phyloP scores from a whole-genome alignment of 1,139 yeast species.

The Pichia sp. region DNA sequence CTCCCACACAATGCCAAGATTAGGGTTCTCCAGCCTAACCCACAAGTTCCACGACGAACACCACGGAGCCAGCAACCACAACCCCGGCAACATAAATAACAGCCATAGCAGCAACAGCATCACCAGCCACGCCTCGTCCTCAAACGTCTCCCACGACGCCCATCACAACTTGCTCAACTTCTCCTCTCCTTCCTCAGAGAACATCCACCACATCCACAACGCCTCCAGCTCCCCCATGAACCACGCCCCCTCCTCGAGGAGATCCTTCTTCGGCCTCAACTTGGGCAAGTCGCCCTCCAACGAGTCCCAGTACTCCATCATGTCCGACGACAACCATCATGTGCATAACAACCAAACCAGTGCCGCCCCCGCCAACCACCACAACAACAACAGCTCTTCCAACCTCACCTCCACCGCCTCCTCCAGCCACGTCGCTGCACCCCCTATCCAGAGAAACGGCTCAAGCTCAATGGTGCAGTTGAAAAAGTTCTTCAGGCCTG shows the following conservation, averaged over 20 bases:
- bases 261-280: conserved; percentile 30
- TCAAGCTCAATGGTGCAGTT: conserved; percentile 38
- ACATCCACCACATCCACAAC: neutral
- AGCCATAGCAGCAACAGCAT: neutral
- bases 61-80: neutral
- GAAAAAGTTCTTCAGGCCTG: conserved; percentile 35
- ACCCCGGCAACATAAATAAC: neutral
- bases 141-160: neutral
- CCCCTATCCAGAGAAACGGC: conserved; percentile 32
- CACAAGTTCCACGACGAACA: conserved; percentile 16
- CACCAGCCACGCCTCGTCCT: neutral
- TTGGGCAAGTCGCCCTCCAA: conserved; percentile 30
- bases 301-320: conserved; percentile 25
- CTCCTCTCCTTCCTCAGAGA: neutral
- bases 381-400: neutral
- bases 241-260: conserved; percentile 21
- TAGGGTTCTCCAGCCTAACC: conserved; percentile 17
- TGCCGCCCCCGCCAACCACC: neutral
- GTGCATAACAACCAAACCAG: neutral
- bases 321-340: conserved; percentile 27
- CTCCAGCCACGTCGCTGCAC: conserved; percentile 8
- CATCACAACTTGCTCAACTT: neutral
- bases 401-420: neutral
- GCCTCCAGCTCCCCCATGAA: conserved; percentile 12
- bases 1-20: conserved; percentile 12